Conservation (phyloP, 2,329 filamentous ascomycete species). For the Aplosporella prunicola region DNA sequence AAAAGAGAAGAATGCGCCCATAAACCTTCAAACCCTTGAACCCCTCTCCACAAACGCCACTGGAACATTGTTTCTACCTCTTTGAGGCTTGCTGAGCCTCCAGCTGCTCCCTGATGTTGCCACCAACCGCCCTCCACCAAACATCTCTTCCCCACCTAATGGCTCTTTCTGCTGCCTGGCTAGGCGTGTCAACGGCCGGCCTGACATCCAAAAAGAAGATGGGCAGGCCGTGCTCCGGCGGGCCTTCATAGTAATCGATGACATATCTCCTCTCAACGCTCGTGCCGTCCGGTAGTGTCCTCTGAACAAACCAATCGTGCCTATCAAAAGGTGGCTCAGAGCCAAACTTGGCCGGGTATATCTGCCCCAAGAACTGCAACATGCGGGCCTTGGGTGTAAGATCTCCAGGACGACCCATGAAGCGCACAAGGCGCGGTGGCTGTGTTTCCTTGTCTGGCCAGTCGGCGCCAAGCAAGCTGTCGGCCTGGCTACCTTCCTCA, state of each 20-base stretch:
- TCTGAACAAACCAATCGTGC: constrained; percentile 91
- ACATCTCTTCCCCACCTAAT: constrained; percentile 87
- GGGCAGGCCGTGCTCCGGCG: constrained; percentile 76
- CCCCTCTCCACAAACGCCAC: too few relatives aligned
- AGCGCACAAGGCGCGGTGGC: constrained; percentile 69
- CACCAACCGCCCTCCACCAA: constrained; percentile 84
- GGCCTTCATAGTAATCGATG: constrained; percentile 90
- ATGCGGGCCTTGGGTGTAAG: constrained; percentile 86
- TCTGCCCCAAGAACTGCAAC: constrained; percentile 65
- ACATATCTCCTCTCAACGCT: constrained; percentile 80
- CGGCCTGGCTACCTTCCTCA: constrained; percentile 51
- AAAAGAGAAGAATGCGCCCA: too few relatives aligned
- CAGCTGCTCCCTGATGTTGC: constrained; percentile 45
- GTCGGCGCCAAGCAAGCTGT: constrained; percentile 22
- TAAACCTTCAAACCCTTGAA: too few relatives aligned
- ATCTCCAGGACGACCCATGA: constrained; percentile 82
- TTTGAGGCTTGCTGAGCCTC: constrained; percentile 12
- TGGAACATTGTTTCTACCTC: too few relatives aligned
- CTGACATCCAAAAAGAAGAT: constrained; percentile 94
- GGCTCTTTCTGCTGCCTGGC: constrained; percentile 68
- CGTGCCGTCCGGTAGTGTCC: constrained; percentile 55
- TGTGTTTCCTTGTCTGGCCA: constrained; percentile 27
- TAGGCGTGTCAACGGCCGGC: constrained; percentile 75
- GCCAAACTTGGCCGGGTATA: constrained; percentile 71
- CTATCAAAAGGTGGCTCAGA: constrained; percentile 86